Evolutionary conservation across 768 basidiomycete genomes (phyloP).

Genomic region (Macrolepiota albuminosa): DNA sequence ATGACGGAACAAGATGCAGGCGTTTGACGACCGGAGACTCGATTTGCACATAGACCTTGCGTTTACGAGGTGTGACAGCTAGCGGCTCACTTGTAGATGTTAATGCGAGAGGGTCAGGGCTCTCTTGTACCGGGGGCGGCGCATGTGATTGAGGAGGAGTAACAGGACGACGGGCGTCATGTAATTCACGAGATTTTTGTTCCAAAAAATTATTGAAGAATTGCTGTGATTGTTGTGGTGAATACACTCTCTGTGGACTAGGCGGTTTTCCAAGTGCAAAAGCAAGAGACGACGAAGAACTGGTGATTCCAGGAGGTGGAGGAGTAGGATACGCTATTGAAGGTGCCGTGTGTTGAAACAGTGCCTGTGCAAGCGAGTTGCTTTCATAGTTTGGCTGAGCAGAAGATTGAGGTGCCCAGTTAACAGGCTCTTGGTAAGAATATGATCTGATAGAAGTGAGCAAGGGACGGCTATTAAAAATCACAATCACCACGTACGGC

Average conservation of each 20-base stretch:
- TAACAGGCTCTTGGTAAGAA: conserved; percentile 35
- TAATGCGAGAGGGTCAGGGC: conserved; percentile 56
- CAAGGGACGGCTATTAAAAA: conserved; percentile 11
- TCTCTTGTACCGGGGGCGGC: conserved; percentile 28
- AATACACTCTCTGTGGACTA: conserved; percentile 29
- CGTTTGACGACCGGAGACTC: conserved; percentile 66
- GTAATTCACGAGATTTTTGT: conserved; percentile 45
- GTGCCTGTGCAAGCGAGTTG: conserved; percentile 54
- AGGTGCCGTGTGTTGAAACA: conserved; percentile 62
- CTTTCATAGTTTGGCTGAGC: conserved; percentile 50
- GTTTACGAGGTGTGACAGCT: conserved; percentile 60
- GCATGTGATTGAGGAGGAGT: conserved; percentile 18
- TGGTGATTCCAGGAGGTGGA: conserved; percentile 57
- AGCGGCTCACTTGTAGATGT: conserved; percentile 20
- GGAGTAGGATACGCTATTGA: conserved; percentile 67
- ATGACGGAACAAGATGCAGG: conserved; percentile 27
- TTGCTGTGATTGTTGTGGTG: conserved; percentile 51
- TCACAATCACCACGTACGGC: conserved; percentile 33
- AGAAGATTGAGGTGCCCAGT: conserved; percentile 37
- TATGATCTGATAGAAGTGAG: conserved; percentile 29
- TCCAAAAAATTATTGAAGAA: conserved; percentile 69
- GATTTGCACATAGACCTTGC: conserved; percentile 57
- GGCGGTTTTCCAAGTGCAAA: conserved; percentile 54
- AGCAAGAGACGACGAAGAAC: conserved; percentile 73
- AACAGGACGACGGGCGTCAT: conserved; percentile 17